Conservation (phyloP, 768 basidiomycete genomes). For the Phallus indusiatus region DNA sequence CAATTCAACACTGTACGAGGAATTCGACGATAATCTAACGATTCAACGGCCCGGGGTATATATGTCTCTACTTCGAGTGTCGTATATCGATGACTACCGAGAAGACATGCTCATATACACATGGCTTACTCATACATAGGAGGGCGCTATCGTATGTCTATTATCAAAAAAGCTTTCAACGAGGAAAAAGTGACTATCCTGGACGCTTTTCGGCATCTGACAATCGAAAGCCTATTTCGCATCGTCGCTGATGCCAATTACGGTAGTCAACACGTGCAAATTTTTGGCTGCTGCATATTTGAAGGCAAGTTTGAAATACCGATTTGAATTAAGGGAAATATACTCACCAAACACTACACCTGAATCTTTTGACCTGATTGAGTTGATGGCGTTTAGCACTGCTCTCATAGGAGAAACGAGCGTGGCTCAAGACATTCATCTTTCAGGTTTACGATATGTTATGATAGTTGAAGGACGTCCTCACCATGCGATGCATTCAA, state of each 20-base stretch:
- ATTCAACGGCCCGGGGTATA: background rate
- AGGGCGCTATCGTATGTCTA: no score
- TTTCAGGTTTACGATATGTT: background rate
- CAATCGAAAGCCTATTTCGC: background rate
- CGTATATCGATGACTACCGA: background rate
- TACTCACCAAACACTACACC: background rate
- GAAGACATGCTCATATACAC: background rate
- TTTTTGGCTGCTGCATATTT: background rate
- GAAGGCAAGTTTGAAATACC: background rate
- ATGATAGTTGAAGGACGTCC: background rate
- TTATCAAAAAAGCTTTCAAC: no score
- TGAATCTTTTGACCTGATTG: constrained; percentile 4
- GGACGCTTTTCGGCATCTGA: background rate
- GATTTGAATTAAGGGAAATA: background rate
- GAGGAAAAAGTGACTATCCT: background rate
- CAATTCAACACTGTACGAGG: background rate
- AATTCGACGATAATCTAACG: background rate
- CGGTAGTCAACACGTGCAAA: constrained; percentile 5
- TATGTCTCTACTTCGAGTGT: background rate
- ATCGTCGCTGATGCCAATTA: constrained; percentile 6
- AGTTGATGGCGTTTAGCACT: constrained; percentile 6
- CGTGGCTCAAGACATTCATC: background rate
- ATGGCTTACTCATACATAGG: background rate
- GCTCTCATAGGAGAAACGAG: constrained; percentile 2
- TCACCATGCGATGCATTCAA: constrained; percentile 6